These are phyloP conservation scores for Thalassiosira sp. DNA, from an alignment of 352 stramenopile species.

Conservation along the genomic window DNA sequence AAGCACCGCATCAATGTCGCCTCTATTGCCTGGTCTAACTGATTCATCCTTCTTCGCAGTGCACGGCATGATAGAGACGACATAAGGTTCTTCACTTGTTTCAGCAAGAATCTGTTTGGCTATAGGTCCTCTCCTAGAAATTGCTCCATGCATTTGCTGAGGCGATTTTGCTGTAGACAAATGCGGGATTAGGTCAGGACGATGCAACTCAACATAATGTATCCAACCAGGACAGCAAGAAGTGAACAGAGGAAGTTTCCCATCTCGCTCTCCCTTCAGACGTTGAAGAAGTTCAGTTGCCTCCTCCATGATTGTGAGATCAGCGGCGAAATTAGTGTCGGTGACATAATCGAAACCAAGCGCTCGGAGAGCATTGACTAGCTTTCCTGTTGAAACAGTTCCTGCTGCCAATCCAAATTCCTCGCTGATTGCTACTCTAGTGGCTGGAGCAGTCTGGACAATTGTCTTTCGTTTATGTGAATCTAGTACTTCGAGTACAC, in stretches of 20 bases:
- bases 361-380: slow-evolving; percentile 56
- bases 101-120: slow-evolving; percentile 17
- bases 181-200: slow-evolving; percentile 48
- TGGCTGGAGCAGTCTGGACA: slow-evolving; percentile 61
- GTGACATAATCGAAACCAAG: slow-evolving; percentile 90
- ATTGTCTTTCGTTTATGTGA: slow-evolving; percentile 41
- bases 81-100: slow-evolving; percentile 25
- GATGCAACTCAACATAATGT: slow-evolving; percentile 36
- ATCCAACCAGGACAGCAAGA: slow-evolving; percentile 89
- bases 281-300: slow-evolving; percentile 89
- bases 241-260: slow-evolving; percentile 90
- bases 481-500: slow-evolving; percentile 48
- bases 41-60: slow-evolving; percentile 51
- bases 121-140: slow-evolving; percentile 19
- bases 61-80: slow-evolving; percentile 47
- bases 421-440: slow-evolving; percentile 65
- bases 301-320: slow-evolving; percentile 92
- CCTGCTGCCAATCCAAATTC: slow-evolving; percentile 64
- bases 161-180: slow-evolving; percentile 42
- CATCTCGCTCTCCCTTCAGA: slow-evolving; percentile 81
- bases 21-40: slow-evolving; percentile 20
- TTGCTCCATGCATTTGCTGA: slow-evolving; percentile 30
- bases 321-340: slow-evolving; percentile 89
- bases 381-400: slow-evolving; percentile 44
- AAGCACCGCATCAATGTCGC: slow-evolving; percentile 48